phyloP scores from a whole-genome alignment of 225 moss, liverwort and hornwort genomes.

The Sphagnum contortum region DNA sequence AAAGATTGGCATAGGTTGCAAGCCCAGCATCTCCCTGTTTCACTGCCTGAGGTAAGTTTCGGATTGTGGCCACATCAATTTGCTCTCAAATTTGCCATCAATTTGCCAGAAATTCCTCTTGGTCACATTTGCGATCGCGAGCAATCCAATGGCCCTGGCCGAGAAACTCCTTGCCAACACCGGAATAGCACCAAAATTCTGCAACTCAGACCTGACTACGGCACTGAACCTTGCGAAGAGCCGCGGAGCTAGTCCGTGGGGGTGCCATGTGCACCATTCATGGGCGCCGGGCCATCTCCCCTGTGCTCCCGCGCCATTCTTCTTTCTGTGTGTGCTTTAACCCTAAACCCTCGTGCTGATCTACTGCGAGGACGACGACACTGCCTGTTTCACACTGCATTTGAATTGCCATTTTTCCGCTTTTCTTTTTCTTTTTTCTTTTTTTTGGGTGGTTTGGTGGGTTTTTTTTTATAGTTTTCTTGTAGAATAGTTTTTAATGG shows the following conservation, averaged over 20 bases:
- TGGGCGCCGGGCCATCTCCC: slow-evolving; percentile 1
- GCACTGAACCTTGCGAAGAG: neutral
- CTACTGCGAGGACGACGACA: too few species aligned
- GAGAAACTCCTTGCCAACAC: neutral
- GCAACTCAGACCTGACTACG: too few species aligned
- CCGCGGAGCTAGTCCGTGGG: neutral
- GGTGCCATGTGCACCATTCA: slow-evolving; percentile 6
- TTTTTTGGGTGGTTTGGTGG: too few species aligned
- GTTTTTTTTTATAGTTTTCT: too few species aligned
- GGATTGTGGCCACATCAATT: slow-evolving; percentile 29
- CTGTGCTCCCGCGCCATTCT: neutral
- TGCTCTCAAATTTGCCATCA: too few species aligned
- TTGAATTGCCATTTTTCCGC: too few species aligned
- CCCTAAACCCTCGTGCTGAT: too few species aligned
- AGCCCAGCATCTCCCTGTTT: slow-evolving; percentile 32
- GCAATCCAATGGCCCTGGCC: slow-evolving; percentile 8
- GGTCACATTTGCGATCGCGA: slow-evolving; percentile 78
- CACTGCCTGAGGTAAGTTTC: slow-evolving; percentile 28
- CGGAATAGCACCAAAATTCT: too few species aligned
- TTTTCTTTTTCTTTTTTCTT: too few species aligned
- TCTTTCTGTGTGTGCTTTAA: neutral
- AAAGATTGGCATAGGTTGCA: slow-evolving; percentile 37
- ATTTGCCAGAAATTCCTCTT: slow-evolving; percentile 58
- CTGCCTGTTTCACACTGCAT: too few species aligned
- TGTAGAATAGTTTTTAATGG: too few species aligned